phyloP scores from a whole-genome alignment of 768 basidiomycete species.

The Psilocybe cubensis region DNA sequence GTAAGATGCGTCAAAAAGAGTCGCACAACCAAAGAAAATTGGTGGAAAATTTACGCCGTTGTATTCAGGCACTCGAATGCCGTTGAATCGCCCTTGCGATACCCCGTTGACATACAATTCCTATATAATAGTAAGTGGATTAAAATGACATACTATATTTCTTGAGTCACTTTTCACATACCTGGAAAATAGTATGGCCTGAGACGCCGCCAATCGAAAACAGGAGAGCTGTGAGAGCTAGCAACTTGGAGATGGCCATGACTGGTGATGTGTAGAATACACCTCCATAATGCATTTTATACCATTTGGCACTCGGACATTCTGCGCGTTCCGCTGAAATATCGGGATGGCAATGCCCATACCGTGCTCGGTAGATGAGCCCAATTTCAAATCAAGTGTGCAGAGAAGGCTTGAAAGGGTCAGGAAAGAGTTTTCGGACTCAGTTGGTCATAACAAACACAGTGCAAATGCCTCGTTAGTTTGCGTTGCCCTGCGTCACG shows the following conservation, averaged over 20 bases:
- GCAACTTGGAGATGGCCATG: slow-evolving; percentile 27
- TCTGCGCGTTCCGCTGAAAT: not conserved
- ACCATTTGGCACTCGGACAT: not conserved
- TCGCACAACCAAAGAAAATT: not conserved
- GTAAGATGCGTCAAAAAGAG: not conserved
- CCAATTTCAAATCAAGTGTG: not conserved
- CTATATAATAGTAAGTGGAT: slow-evolving; percentile 21
- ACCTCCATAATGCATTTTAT: not conserved
- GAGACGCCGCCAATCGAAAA: slow-evolving; percentile 35
- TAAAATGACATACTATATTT: not conserved
- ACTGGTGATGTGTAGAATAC: not conserved
- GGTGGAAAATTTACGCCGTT: slow-evolving; percentile 36
- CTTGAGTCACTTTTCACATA: slow-evolving; percentile 8
- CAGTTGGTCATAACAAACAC: not conserved
- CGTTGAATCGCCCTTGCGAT: slow-evolving; percentile 42
- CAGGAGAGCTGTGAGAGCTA: slow-evolving; percentile 24
- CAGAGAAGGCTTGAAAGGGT: not conserved
- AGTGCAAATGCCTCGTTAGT: no score
- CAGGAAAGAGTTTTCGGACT: not conserved
- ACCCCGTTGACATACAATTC: slow-evolving; percentile 57
- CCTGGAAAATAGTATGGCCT: slow-evolving; percentile 61
- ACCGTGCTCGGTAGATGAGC: not conserved
- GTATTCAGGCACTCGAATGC: slow-evolving; percentile 47
- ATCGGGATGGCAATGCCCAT: not conserved
- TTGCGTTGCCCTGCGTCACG: no score